Base-by-base conservation (phyloP, 306 rosid genomes). In the Sicyos edulis region DNA sequence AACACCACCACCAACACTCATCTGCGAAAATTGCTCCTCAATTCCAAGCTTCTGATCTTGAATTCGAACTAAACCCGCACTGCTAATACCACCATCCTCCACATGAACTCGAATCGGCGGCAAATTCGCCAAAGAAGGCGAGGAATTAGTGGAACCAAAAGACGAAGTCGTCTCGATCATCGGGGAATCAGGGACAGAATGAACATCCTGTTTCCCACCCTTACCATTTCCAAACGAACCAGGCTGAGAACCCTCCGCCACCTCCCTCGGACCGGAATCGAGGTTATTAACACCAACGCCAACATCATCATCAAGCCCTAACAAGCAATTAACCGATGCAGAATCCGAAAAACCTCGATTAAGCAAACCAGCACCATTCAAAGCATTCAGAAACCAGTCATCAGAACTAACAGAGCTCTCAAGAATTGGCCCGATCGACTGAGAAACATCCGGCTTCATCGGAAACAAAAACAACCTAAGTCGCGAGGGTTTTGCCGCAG, bases 171-270 rank as follows among this genome's bases (percentile, higher is more conserved):
- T 93, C 40, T 91, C 97, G 7, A 93, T 73, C 99, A 93, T 91
- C 64, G 96, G 97, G 16, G 99, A 91, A 81, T 93, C 99, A 12
- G 97, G 96, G 4, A 93, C 92, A 10, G 99, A 93, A n/a, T 91
- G 97, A 76, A 91, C 86, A 76, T 93, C 99, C 73, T 85, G 92
- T 78, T 87, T 88, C 73, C 44, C 81, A 81, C 78, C 84, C 79
- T 88, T 90, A 2, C 80, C 69, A 75, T 87, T 86, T 32, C 78
- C 88, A 66, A 86, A 85, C 71, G 91, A 88, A 68, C 90, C 92
- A 71, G 84, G 71, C 44, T 77, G 82, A 3, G 85, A 73, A 45
- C 75, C 81, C 20, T 83, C 95, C 9, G 47, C 95, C 9, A 42
- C 75, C 9, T 87, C 96, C 21, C 88, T 79, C 0, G 85, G 26